Conservation (phyloP, 179 eudicot species). For the Spergularia azorica region DNA sequence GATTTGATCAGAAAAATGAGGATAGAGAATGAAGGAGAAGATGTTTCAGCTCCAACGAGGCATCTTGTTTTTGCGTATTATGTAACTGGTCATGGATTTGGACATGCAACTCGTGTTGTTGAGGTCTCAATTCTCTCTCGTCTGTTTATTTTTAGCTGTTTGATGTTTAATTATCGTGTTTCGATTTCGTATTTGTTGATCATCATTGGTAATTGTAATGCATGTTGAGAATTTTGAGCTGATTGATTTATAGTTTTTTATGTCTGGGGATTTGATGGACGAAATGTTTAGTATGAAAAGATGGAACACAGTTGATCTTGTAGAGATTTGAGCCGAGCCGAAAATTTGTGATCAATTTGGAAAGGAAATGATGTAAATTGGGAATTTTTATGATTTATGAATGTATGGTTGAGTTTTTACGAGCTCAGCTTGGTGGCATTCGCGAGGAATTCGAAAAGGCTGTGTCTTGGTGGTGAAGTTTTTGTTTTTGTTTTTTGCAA, state of each 20-base stretch:
- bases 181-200: neutral
- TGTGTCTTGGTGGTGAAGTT: no score
- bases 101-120: conserved; percentile 97
- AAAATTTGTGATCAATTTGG: no score
- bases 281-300: neutral
- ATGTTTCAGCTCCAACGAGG: conserved; percentile 41
- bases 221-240: neutral
- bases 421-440: neutral
- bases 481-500: no score
- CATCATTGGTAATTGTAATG: neutral
- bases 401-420: neutral
- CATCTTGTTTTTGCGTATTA: conserved; percentile 87
- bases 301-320: neutral
- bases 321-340: no score
- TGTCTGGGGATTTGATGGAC: neutral
- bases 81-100: conserved; percentile 98
- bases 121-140: conserved; percentile 45
- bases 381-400: no score
- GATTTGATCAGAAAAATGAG: conserved; percentile 34
- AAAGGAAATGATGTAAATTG: no score
- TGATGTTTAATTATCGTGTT: neutral
- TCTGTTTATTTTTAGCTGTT: neutral
- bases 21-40: conserved; percentile 47
- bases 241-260: neutral
- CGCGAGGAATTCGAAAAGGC: neutral